These are phyloP conservation scores for Moniliophthora roreri DNA, from an alignment of 1,284 basidiomycete genomes.

Conservation along the genomic window DNA sequence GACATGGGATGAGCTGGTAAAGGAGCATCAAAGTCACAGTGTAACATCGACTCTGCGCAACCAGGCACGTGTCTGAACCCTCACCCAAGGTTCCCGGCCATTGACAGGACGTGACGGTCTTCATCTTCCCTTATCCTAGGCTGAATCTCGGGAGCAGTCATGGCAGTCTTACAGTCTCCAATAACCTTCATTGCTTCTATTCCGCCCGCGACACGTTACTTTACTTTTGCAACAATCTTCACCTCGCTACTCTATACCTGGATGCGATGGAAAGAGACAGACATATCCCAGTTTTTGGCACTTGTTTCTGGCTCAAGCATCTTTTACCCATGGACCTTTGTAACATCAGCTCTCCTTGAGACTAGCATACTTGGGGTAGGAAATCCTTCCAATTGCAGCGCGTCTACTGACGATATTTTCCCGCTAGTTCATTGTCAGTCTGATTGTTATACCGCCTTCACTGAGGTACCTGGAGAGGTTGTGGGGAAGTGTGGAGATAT, in stretches of 20 bases:
- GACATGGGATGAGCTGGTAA: conserved; percentile 48
- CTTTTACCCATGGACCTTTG: conserved; percentile 92
- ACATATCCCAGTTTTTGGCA: conserved; percentile 73
- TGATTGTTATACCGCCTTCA: conserved; percentile 80
- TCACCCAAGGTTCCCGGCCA: neutral
- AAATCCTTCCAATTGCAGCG: conserved; percentile 14
- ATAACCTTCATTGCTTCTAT: conserved; percentile 66
- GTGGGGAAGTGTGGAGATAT: conserved; percentile 87
- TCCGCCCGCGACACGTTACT: conserved; percentile 78
- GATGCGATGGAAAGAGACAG: conserved; percentile 54
- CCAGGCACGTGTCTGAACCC: neutral
- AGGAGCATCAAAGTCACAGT: conserved; percentile 19
- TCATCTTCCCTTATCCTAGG: neutral
- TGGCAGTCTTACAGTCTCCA: conserved; percentile 76
- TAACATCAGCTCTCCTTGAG: conserved; percentile 88
- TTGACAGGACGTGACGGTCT: neutral
- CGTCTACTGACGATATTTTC: neutral
- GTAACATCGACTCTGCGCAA: neutral
- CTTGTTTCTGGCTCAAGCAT: conserved; percentile 83
- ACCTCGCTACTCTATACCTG: conserved; percentile 67
- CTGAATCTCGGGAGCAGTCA: conserved; percentile 27
- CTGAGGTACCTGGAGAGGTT: conserved; percentile 90
- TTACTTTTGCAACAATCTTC: conserved; percentile 68
- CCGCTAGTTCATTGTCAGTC: conserved; percentile 70
- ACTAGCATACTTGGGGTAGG: conserved; percentile 81